phyloP scores from a whole-genome alignment of 208 protist genomes.

The Trypanosoma scelopori region DNA sequence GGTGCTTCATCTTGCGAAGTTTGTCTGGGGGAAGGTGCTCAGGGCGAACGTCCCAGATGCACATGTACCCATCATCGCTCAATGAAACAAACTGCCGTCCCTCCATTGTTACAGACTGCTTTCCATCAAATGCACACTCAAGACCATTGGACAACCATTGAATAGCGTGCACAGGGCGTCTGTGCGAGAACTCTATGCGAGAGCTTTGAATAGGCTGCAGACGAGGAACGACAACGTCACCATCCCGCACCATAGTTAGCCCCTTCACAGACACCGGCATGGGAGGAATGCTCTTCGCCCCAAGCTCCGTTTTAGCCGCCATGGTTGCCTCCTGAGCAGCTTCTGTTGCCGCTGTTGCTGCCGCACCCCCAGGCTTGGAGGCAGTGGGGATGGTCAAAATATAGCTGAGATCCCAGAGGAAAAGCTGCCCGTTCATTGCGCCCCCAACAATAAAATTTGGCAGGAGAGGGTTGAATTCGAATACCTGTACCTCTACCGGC shows the following conservation, averaged over 20 bases:
- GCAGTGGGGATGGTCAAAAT: constrained; percentile 11
- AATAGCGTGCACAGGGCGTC: constrained; percentile 82
- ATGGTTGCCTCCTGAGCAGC: constrained; percentile 12
- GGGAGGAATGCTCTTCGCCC: constrained; percentile 64
- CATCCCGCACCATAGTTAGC: constrained; percentile 67
- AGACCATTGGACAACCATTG: constrained; percentile 78
- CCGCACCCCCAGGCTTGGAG: background rate
- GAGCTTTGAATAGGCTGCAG: constrained; percentile 77
- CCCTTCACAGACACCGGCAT: constrained; percentile 75
- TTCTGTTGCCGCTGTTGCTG: background rate
- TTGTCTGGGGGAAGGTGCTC: constrained; percentile 86
- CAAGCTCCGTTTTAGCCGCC: constrained; percentile 30
- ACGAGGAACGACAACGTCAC: constrained; percentile 79
- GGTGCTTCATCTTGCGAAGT: constrained; percentile 89
- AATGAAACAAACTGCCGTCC: constrained; percentile 84
- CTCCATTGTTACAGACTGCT: constrained; percentile 58
- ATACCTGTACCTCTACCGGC: constrained; percentile 83
- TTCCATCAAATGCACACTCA: constrained; percentile 88
- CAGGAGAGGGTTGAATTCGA: constrained; percentile 83
- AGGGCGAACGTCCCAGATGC: constrained; percentile 87
- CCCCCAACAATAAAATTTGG: constrained; percentile 85
- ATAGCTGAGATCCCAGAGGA: constrained; percentile 85
- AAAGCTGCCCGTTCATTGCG: constrained; percentile 89
- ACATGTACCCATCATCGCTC: constrained; percentile 85
- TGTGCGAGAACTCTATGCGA: constrained; percentile 86